Evolutionary conservation across 2,329 filamentous ascomycete genomes (phyloP), one percentile per base, ranked within the genome.

Genomic region (Neobulgaria alba): DNA sequence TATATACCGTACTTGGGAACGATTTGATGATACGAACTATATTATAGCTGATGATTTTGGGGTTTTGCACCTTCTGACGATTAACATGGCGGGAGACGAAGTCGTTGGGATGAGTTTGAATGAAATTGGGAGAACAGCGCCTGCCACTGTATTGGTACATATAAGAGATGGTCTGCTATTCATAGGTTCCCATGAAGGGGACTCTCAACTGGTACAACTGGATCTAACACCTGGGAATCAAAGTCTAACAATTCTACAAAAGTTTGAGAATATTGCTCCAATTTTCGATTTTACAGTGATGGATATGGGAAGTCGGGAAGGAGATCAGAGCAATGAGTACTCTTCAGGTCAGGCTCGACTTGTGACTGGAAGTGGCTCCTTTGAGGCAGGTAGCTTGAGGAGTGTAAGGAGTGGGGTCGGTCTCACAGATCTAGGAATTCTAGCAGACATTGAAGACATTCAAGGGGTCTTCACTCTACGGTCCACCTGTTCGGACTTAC

Each of bases 331-430:
- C 3, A 93, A 92, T 55, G 85, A 92, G 47, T 98, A 95, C 57
- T 94, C 89, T 0, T 95, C 90, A 1, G 92, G 92, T 0, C 90
- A 98, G 63, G 89, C 92, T 33, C 77, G 89, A 29, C 85, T 98
- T 46, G 87, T 98, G 9, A 89, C 90, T 2, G 90, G 88, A 1
- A 95, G 89, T 41, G 92, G 92, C 19, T 88, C 85, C 0, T 92
- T 86, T 58, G 80, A 85, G 49, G 87, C 95, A 55, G 92, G 92
- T 14, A 90, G 84, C 41, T 65, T 98, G 39, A 73, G 92, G 45
- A 95, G 87, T 57, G 86, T 98, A 16, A 76, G 92, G 40, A 96
- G 90, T 59, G 93, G 92, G 36, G 89, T 98, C 37, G 89, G 89
- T 1, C 73, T 96, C 38, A 87, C 95, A 58, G 87, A 95, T 41